Evolutionary conservation across 345 rosid species (phyloP), one percentile per base, ranked within the genome.

Genomic region (Rubroshorea leprosula): DNA sequence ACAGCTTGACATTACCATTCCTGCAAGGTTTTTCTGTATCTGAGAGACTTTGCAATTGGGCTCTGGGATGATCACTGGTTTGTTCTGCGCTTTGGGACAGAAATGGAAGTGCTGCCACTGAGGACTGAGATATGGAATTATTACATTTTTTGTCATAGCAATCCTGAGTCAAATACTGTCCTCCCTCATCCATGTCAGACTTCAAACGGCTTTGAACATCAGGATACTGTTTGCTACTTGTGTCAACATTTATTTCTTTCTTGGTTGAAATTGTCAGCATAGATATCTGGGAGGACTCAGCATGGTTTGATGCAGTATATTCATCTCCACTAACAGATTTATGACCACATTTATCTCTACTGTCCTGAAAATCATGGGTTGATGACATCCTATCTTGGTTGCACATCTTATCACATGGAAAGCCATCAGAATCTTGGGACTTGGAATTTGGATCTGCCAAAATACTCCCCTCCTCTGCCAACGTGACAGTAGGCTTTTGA

Each of bases 1-100:
- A 93, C 23, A 89, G 76, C 66, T 83, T 89, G 43, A 93, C 83
- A 79, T 86, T 85, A 46, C 85, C 90, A 61, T 65, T 84, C 62
- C 84, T 73, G 66, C 74, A 56, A 21, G 74, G 77, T 58, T 79
- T 86, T 58, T 78, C 81, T 23, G 64, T 46, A 49, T 79, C 82
- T 39, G 83, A 70, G 25, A 65, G 72, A 67, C 83, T 77, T 29
- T 41, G 66, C 1, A 72, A 71, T 61, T 65, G 80, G 53, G 68
- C 59, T 66, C 62, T 80, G 45, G 60, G 55, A 23, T 59, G 68
- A 61, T 67, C 76, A 59, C 62, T 72, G 53, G 61, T 59, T 43
- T 72, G 76, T 27, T 80, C 82, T 6, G 22, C 1, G 14, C 52
- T 69, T 23, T 74, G 74, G 12, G 66, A 49, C 41, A 68, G 43